Base-by-base conservation (phyloP, 2,329 filamentous ascomycete species). In the Graphiopsis chlorocephala region DNA sequence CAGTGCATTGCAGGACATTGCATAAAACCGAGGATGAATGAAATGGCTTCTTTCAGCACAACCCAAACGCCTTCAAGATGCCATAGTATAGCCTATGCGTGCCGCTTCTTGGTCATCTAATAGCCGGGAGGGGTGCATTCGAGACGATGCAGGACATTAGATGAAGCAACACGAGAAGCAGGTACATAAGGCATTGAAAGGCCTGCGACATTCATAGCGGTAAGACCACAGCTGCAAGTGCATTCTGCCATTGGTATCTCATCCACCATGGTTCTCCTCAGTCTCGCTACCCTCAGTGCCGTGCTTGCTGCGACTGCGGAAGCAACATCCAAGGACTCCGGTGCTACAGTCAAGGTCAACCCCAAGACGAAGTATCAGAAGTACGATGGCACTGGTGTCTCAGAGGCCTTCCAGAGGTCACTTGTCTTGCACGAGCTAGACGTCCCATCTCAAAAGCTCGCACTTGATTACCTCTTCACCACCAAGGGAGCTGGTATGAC, bases 371-470 rank as follows among this genome's bases (percentile, higher is more conserved):
- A 63, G 58, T 70, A 68, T 64, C 76, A 78, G 68, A 70, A 65
- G 5, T 81, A 83, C 50, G 81, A 83, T 65, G 82, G 82, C 12
- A 83, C 83, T 66, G 82, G 82, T 29, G 77, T 82, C 65, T 83
- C 81, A 0, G 77, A 83, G 65, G 82, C 82, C 6, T 84, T 84
- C 67, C 77, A 70, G 53, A 55, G 69, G 15, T 65, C 65, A 3
- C 64, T 68, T 1, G 63, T 66, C 38, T 42, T 69, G 35, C 65
- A 68, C 52, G 66, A 69, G 64, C 58, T 68, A 26, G 61, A 67
- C 12, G 75, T 75, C 20, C 74, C 79, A 50, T 77, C 82, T 45
- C 73, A 79, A 47, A 76, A 77, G 50, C 68, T 78, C 5, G 78
- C 76, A 0, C 76, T 85, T 0, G 80, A 84, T 64, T 73, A 78